A percentile compares a stretch with the other conserved stretches of the same genome.
These are phyloP conservation scores for Saitozyma sp. DNA, from an alignment of 768 basidiomycete species.

Conservation along the genomic window DNA sequence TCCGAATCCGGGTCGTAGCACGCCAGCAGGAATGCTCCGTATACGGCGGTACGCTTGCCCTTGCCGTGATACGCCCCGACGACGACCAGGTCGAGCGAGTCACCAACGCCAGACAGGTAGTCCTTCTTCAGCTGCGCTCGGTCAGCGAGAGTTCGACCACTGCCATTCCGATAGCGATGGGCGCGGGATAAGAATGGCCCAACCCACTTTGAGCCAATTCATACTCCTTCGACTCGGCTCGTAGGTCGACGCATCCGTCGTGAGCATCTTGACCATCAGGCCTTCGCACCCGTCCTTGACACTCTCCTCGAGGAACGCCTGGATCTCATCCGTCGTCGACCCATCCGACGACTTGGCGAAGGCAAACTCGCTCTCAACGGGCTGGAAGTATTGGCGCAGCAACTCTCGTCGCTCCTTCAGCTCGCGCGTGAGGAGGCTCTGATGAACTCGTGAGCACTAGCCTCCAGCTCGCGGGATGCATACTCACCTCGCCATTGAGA, in stretches of 20 bases:
- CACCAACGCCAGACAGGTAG: slow-evolving; percentile 92
- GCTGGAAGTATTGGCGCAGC: slow-evolving; percentile 73
- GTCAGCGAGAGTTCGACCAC: slow-evolving; percentile 12
- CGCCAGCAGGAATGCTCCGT: slow-evolving; percentile 95
- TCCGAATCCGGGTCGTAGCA: slow-evolving; percentile 94
- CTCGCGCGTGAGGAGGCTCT: slow-evolving; percentile 80
- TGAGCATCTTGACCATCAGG: slow-evolving; percentile 98
- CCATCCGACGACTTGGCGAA: slow-evolving; percentile 90
- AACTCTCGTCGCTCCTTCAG: slow-evolving; percentile 74
- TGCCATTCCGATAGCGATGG: slow-evolving; percentile 1
- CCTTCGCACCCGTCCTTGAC: slow-evolving; percentile 99
- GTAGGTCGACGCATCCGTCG: slow-evolving; percentile 85
- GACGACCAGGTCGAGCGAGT: slow-evolving; percentile 96
- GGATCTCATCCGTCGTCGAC: slow-evolving; percentile 88
- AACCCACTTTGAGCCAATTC: slow-evolving; percentile 90
- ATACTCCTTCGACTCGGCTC: slow-evolving; percentile 93
- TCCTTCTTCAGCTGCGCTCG: slow-evolving; percentile 87
- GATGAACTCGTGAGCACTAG: slow-evolving; percentile 6
- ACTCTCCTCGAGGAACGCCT: slow-evolving; percentile 88
- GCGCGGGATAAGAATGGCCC: not conserved
- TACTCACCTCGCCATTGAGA: slow-evolving; percentile 85
- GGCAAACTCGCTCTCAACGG: slow-evolving; percentile 83
- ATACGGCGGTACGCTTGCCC: slow-evolving; percentile 95
- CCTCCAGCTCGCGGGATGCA: not conserved
- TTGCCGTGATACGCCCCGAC: slow-evolving; percentile 96